Percentiles rank a stretch among this genome's conserved stretches.
phyloP scores from a whole-genome alignment of 306 rosid genomes.

The Gastrolobium bilobum region DNA sequence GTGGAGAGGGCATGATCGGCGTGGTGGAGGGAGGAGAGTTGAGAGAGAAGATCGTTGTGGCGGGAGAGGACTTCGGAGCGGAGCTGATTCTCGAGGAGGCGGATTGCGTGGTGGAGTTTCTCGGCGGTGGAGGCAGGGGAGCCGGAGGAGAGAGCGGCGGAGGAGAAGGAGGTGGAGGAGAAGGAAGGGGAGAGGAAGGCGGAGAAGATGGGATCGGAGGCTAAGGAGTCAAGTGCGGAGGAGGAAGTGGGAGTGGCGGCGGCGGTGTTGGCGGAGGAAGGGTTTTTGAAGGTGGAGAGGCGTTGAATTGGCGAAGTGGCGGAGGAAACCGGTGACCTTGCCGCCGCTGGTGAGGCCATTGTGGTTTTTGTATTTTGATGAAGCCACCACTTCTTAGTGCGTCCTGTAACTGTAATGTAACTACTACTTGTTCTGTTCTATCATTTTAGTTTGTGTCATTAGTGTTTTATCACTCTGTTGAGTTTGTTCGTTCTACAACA shows the following conservation, averaged over 20 bases:
- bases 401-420: too few species aligned
- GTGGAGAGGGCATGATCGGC: conserved; percentile 90
- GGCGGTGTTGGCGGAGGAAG: conserved; percentile 20
- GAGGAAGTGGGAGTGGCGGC: conserved; percentile 43
- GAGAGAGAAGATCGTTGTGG: conserved; percentile 87
- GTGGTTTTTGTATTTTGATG: neutral
- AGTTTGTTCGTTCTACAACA: too few species aligned
- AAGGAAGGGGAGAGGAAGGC: conserved; percentile 88
- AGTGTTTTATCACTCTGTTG: too few species aligned
- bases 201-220: conserved; percentile 90
- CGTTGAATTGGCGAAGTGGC: conserved; percentile 61
- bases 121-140: conserved; percentile 99
- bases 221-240: conserved; percentile 69
- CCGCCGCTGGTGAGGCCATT: conserved; percentile 74
- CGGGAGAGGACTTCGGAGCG: conserved; percentile 96
- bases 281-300: conserved; percentile 71
- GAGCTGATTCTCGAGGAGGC: conserved; percentile 94
- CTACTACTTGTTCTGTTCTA: too few species aligned
- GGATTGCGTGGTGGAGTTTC: conserved; percentile 88
- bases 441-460: too few species aligned
- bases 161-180: conserved; percentile 92
- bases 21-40: conserved; percentile 91
- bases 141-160: conserved; percentile 99
- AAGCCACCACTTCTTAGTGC: neutral
- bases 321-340: conserved; percentile 62